Percentiles rank a stretch among this genome's conserved stretches.
These are phyloP conservation scores for Aspergillus kassunensis DNA, from an alignment of 495 filamentous ascomycete species.

Conservation along the genomic window DNA sequence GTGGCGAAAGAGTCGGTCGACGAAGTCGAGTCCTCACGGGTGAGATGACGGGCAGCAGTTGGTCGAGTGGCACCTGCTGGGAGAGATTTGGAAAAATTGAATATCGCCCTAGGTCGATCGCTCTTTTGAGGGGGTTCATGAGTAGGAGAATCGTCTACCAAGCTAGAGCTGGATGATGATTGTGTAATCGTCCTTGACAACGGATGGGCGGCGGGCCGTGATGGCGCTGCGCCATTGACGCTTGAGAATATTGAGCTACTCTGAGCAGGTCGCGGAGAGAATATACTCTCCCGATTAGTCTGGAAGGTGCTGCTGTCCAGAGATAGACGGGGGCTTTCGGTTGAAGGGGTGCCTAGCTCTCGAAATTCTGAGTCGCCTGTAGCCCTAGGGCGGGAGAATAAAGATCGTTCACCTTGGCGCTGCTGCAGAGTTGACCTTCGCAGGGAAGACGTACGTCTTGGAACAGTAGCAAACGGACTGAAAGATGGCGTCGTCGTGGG, in stretches of 20 bases:
- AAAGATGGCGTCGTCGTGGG: slow-evolving; percentile 30
- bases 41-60: slow-evolving; percentile 29
- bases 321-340: slow-evolving; percentile 64
- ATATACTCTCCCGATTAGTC: slow-evolving; percentile 58
- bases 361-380: slow-evolving; percentile 29
- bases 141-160: slow-evolving; percentile 71
- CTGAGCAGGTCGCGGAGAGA: slow-evolving; percentile 39
- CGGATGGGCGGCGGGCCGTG: slow-evolving; percentile 61
- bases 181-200: slow-evolving; percentile 79
- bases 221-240: slow-evolving; percentile 10
- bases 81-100: slow-evolving; percentile 77
- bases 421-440: slow-evolving; percentile 86
- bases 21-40: slow-evolving; percentile 42
- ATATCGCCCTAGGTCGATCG: slow-evolving; percentile 47
- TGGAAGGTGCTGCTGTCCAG: slow-evolving; percentile 67
- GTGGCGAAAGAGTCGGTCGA: slow-evolving; percentile 64
- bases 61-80: slow-evolving; percentile 63
- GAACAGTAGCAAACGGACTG: slow-evolving; percentile 42
- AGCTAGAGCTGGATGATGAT: slow-evolving; percentile 75
- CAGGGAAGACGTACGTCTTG: slow-evolving; percentile 61
- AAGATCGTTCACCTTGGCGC: slow-evolving; percentile 61
- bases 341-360: slow-evolving; percentile 35
- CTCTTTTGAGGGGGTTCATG: slow-evolving; percentile 55
- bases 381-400: slow-evolving; percentile 47
- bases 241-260: slow-evolving; percentile 34